phyloP scores from a whole-genome alignment of 805 yeast species.

The Tetrapisispora arboricola region DNA sequence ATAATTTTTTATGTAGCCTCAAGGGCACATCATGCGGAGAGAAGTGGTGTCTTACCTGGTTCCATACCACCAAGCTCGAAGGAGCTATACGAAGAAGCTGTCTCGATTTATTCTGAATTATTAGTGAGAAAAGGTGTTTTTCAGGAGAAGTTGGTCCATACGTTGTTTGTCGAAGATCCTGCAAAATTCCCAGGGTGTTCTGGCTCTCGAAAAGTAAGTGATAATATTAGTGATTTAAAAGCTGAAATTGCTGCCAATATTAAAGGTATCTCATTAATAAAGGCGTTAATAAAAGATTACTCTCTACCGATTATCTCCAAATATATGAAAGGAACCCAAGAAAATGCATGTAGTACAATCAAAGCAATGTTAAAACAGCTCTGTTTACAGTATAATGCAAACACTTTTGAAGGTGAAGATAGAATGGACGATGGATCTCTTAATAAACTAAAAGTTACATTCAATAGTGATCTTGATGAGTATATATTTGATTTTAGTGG shows the following conservation, averaged over 20 bases:
- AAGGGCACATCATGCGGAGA: conserved; percentile 94
- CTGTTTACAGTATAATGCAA: conserved; percentile 33
- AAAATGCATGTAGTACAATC: conserved; percentile 69
- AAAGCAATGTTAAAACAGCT: conserved; percentile 39
- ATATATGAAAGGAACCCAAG: conserved; percentile 77
- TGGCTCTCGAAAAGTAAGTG: conserved; percentile 76
- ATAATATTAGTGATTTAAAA: conserved; percentile 73
- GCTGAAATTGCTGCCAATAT: conserved; percentile 87
- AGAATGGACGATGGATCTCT: conserved; percentile 74
- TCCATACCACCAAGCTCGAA: conserved; percentile 92
- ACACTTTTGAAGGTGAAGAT: conserved; percentile 44
- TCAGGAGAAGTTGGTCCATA: conserved; percentile 59
- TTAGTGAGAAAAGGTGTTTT: conserved; percentile 63
- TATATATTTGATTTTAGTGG: conserved; percentile 79
- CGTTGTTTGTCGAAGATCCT: conserved; percentile 59
- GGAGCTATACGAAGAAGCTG: conserved; percentile 83
- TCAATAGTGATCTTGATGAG: conserved; percentile 40
- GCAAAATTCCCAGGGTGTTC: conserved; percentile 77
- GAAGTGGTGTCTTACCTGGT: conserved; percentile 87
- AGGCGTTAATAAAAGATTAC: conserved; percentile 51
- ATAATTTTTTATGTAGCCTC: conserved; percentile 85
- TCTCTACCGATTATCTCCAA: conserved; percentile 47
- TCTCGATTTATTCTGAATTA: conserved; percentile 68
- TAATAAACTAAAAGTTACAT: conserved; percentile 45
- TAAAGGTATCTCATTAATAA: conserved; percentile 65